Base-by-base conservation (phyloP, 257 asterid genomes). In the Lycium ferocissimum region DNA sequence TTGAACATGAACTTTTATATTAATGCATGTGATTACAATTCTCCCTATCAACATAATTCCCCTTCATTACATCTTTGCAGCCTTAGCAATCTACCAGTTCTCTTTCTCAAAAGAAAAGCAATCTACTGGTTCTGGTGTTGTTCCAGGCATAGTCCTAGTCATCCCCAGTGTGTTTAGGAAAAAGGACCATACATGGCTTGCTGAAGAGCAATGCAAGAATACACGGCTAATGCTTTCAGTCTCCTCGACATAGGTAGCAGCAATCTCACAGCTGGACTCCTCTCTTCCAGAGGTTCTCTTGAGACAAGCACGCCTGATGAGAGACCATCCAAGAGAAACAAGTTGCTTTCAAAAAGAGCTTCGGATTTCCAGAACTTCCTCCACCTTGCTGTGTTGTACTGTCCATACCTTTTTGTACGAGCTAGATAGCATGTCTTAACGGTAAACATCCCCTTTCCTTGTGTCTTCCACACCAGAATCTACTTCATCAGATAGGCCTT, bases 271-370 rank as follows among this genome's bases (percentile, higher is more conserved):
- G 62, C 61, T 49, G 62, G 58, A 75, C 62, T 75, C 12, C 17
- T 75, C 61, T 75, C 61, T 75, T 47, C 40, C 11, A 18, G 62
- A 75, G 81, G 61, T 75, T 75, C 62, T 75, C 81, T 49, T 49
- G 43, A 22, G 62, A 75, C 43, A 49, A 75, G 62, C 38, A 51
- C 1, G 38, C 43, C 1, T 49, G 43, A 45, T 49, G 59, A 22
- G 81, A 47, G 7, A 75, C 62, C 62, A 75, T 22, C 81, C 61
- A 49, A 49, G 43, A 75, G 43, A 37, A 17, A 12, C 62, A 49
- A 2, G n/a, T 47, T 10, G 10, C 61, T 75, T 75, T 12, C 59
- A 22, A 22, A 70, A 49, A 43, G 17, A 1, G 61, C 33, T 75
- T 75, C 61, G 33, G 59, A 71, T 45, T 72, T 72, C 58, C 80